Conservation (phyloP, 164 flowering plant species). For the Amborella trichopoda region DNA sequence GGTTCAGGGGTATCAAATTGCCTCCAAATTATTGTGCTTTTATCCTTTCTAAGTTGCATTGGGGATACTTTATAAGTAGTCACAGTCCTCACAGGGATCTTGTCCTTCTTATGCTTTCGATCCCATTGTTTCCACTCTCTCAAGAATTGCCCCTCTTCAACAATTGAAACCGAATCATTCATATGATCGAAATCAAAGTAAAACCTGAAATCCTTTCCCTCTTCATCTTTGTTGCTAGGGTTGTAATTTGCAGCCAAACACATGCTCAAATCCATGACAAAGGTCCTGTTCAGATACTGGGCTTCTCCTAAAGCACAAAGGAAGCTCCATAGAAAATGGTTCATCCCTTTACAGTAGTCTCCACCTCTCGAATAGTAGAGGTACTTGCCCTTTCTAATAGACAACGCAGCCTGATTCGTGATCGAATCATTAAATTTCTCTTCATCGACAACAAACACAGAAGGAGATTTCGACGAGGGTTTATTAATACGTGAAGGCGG, state of each 20-base stretch:
- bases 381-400: constrained; percentile 61
- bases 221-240: constrained; percentile 56
- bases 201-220: constrained; percentile 85
- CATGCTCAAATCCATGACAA: constrained; percentile 82
- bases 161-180: constrained; percentile 64
- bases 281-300: constrained; percentile 77
- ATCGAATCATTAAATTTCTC: constrained; percentile 90
- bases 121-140: constrained; percentile 77
- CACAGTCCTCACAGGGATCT: constrained; percentile 49
- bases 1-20: constrained; percentile 89
- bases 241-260: constrained; percentile 57
- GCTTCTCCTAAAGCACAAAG: constrained; percentile 94
- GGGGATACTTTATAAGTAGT: constrained; percentile 63
- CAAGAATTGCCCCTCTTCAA: constrained; percentile 68
- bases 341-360: constrained; percentile 92
- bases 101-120: constrained; percentile 33
- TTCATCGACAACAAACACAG: constrained; percentile 21
- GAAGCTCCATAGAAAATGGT: constrained; percentile 86
- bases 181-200: constrained; percentile 94
- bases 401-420: constrained; percentile 40
- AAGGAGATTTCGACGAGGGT: constrained; percentile 1
- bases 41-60: constrained; percentile 79
- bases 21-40: constrained; percentile 72
- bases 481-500: background rate
- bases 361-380: constrained; percentile 90